These are phyloP conservation scores for Aspergillus indologenus DNA, from an alignment of 495 filamentous ascomycete genomes.

Conservation along the genomic window DNA sequence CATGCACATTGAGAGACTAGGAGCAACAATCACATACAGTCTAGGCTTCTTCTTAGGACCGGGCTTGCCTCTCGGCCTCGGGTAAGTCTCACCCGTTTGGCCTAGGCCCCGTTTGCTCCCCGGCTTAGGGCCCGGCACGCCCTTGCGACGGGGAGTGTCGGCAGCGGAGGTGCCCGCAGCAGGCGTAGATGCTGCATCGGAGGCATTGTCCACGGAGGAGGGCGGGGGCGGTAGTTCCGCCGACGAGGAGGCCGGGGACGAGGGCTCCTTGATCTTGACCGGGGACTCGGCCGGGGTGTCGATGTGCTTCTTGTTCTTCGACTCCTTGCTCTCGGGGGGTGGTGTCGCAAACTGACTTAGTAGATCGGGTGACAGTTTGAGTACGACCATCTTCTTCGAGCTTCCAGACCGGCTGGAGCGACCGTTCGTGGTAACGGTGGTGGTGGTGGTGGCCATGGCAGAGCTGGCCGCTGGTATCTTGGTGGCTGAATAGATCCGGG, in stretches of 20 bases:
- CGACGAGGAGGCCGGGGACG: constrained; percentile 47
- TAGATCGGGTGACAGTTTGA: constrained; percentile 49
- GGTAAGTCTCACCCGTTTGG: constrained; percentile 52
- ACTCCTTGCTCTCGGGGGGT: constrained; percentile 23
- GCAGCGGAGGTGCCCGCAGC: constrained; percentile 51
- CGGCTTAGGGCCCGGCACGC: constrained; percentile 54
- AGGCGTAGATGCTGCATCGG: constrained; percentile 53
- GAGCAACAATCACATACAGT: constrained; percentile 62
- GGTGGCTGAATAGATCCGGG: constrained; percentile 4
- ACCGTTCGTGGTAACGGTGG: constrained; percentile 29
- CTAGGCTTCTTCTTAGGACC: constrained; percentile 92
- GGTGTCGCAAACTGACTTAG: constrained; percentile 46
- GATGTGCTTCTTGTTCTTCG: constrained; percentile 32
- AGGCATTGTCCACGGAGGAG: constrained; percentile 50
- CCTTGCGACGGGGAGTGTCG: constrained; percentile 53
- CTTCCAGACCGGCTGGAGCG: constrained; percentile 35
- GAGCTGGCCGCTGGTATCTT: constrained; percentile 34
- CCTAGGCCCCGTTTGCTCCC: constrained; percentile 58
- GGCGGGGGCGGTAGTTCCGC: constrained; percentile 51
- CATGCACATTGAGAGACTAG: not conserved
- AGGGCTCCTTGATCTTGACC: constrained; percentile 42
- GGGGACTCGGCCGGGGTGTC: constrained; percentile 37
- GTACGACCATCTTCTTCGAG: constrained; percentile 47
- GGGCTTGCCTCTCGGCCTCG: constrained; percentile 77
- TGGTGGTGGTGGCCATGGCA: constrained; percentile 18